Conservation (phyloP, 2,329 filamentous ascomycete genomes). For the Eutypella sp. region DNA sequence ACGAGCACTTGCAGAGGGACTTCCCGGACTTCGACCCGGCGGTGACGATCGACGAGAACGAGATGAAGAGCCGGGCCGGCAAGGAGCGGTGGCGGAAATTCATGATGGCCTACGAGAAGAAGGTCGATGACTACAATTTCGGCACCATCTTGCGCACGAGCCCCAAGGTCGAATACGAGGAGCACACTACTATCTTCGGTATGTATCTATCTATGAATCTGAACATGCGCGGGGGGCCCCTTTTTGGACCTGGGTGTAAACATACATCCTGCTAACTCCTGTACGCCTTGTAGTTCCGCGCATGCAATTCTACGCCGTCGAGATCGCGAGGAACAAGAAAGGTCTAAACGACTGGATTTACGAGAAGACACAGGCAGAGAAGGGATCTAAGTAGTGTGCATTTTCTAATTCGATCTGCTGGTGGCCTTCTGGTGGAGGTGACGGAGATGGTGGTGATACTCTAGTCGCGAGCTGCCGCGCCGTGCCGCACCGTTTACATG, state of each 20-base stretch:
- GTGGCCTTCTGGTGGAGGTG: not conserved
- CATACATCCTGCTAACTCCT: slow-evolving; percentile 29
- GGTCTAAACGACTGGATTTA: slow-evolving; percentile 97
- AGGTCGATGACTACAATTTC: slow-evolving; percentile 96
- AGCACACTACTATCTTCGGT: slow-evolving; percentile 92
- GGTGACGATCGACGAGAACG: slow-evolving; percentile 76
- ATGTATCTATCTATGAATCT: slow-evolving; percentile 22
- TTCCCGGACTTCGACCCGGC: slow-evolving; percentile 92
- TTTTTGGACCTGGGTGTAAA: slow-evolving; percentile 49
- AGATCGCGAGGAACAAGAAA: slow-evolving; percentile 74
- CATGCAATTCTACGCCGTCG: slow-evolving; percentile 81
- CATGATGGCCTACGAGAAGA: slow-evolving; percentile 90
- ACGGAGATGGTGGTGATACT: too few relatives aligned
- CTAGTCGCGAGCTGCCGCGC: too few relatives aligned
- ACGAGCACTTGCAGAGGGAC: slow-evolving; percentile 77
- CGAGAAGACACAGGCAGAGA: slow-evolving; percentile 68
- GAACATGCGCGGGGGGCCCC: too few relatives aligned
- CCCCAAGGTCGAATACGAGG: slow-evolving; percentile 76
- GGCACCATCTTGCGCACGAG: slow-evolving; percentile 84
- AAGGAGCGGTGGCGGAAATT: slow-evolving; percentile 96
- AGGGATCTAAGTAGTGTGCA: slow-evolving; percentile 31
- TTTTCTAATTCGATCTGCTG: not conserved
- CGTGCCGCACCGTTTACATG: too few relatives aligned
- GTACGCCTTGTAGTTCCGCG: slow-evolving; percentile 33
- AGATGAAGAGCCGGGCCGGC: slow-evolving; percentile 95